Base-by-base conservation (phyloP, 371 early-diverging fungal genomes). In the Synchytrium microbalum region DNA sequence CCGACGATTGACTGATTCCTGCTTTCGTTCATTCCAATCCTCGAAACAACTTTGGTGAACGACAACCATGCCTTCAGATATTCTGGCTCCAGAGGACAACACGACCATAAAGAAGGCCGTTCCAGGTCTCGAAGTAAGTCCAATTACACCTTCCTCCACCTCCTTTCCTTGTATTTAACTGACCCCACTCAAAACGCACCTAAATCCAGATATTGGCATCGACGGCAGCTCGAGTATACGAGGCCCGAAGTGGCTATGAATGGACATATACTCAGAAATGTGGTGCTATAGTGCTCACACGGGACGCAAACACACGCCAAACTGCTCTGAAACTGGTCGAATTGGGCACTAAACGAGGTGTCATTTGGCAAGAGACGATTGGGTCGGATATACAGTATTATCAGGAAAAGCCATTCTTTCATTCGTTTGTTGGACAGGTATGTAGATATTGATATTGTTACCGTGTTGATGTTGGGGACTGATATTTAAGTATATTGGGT, bases 371-470 rank as follows among this genome's bases (percentile, higher is more conserved):
- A 16, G 69, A 66, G 24, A 58, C 60, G 10, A 56, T 62, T 28
- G 66, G 90, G 28, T 95, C 93, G 92, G 88, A 86, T 60, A 87
- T 92, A 71, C 82, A 88, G 31, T 91, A 91, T 72, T 64, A 67
- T 1, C 76, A 84, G 61, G 91, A 92, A 58, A 69, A 73, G 28
- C 82, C 88, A 5, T 92, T 84, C 69, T 93, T 95, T 72, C 90
- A 91, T 71, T 84, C 90, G 1, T 91, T 95, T 73, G 79, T 85
- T 13, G 86, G 88, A 33, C 88, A 90, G 64, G 91, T 91, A 83
- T 75, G 82, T 61, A 14, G 23, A 1, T 54, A 29, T 33, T 8
- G 26, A 1, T 46, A 24, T 8, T 56, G 13, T 24, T 14, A 51
- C 14, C 14, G 23, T 23, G 14, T 56, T 56, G 46, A 19, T 38